A percentile compares a stretch with the other conserved stretches of the same genome.
These are phyloP conservation scores for Aegilops tauschii DNA, from an alignment of 176 grass and related monocot species.

Conservation along the genomic window DNA sequence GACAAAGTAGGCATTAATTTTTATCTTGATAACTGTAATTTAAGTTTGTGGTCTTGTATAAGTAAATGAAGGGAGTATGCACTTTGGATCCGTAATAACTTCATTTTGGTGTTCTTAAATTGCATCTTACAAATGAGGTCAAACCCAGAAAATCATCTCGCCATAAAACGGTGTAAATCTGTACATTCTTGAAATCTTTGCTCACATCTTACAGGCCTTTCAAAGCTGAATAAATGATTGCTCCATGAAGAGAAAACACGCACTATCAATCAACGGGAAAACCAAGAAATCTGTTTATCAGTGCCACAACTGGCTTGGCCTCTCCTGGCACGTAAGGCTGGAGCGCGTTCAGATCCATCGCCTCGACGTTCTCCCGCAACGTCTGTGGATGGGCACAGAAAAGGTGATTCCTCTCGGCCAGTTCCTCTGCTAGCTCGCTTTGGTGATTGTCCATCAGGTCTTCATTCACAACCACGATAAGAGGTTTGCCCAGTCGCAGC, in stretches of 20 bases:
- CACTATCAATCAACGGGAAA: slow-evolving; percentile 36
- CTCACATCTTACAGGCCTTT: too few species aligned
- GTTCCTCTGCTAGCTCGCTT: slow-evolving; percentile 73
- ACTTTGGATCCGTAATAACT: not conserved
- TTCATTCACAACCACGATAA: slow-evolving; percentile 84
- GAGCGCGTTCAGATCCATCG: slow-evolving; percentile 58
- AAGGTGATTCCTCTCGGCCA: slow-evolving; percentile 80
- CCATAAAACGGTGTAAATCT: too few species aligned
- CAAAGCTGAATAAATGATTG: too few species aligned
- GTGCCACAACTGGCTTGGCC: slow-evolving; percentile 40
- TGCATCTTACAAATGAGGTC: not conserved
- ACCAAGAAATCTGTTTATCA: slow-evolving; percentile 64
- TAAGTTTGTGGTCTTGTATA: too few species aligned
- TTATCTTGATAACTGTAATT: too few species aligned
- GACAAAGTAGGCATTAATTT: too few species aligned
- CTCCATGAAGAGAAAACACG: not conserved
- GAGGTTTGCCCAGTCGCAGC: slow-evolving; percentile 53
- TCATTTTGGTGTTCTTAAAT: not conserved
- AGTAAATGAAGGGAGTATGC: too few species aligned
- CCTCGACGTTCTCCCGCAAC: slow-evolving; percentile 40
- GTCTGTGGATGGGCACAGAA: slow-evolving; percentile 57
- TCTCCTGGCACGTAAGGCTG: slow-evolving; percentile 61
- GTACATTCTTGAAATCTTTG: too few species aligned
- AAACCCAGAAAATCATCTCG: too few species aligned
- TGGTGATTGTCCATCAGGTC: slow-evolving; percentile 97